Evolutionary conservation across 2,329 filamentous ascomycete genomes (phyloP), one percentile per base, ranked within the genome.

Genomic region (Ceratocystis destructans): DNA sequence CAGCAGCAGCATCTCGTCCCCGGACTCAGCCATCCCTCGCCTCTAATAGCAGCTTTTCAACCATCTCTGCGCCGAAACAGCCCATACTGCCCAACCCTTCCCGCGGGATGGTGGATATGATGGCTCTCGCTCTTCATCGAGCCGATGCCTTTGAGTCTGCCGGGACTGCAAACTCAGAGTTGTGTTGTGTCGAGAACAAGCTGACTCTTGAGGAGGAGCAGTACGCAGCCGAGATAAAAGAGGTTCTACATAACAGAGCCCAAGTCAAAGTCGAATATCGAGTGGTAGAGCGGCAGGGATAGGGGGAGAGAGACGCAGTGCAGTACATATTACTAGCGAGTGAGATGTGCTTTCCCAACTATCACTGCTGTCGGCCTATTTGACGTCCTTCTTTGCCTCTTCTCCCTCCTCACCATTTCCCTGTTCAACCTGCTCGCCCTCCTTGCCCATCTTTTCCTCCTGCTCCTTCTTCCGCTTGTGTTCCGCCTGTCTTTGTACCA

Each of bases 381-480:
- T 17, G 20, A 5, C 33, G 4, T 48, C 45, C 15, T 44, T 17
- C 46, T 50, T 25, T 15, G 8, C 6, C 20, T 37, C 28, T 10
- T 64, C 15, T 37, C 57, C 22, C 22, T 53, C 28, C 17, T 53
- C 62, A 2, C 33, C 25, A 20, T 12, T 3, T 20, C 8, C 8
- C 50, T 55, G 20, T 25, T 3, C 20, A 5, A 15, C n/a, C 20
- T 48, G 37, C 61, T 22, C 8, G 31, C 7, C 33, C 17, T 46
- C 15, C 57, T 67, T 25, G 46, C 17, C 6, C 10, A 5, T 37
- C 55, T 55, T 44, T 25, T n/a, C 50, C 33, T 66, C 41, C 44
- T 66, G 22, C 17, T 66, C 50, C 68, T 66, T 63, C 61, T 68
- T 62, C 57, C 67, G 64, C 22, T 61, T 64, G 5, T 62, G 44